phyloP scores from a whole-genome alignment of 2,329 filamentous ascomycete species.

The Pseudopithomyces maydicus region DNA sequence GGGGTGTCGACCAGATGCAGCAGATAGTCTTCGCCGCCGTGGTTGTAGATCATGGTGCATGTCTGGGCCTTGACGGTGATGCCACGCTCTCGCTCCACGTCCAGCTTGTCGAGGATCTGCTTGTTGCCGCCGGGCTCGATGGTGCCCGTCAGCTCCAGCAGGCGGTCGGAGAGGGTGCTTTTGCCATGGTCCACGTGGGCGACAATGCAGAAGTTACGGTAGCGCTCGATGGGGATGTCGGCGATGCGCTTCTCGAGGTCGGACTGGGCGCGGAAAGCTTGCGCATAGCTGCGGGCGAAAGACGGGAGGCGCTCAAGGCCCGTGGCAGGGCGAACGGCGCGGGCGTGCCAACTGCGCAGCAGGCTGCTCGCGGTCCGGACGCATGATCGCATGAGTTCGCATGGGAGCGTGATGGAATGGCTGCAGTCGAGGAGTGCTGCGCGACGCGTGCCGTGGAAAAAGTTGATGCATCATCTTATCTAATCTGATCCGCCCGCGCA shows the following conservation, averaged over 20 bases:
- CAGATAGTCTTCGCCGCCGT: constrained; percentile 85
- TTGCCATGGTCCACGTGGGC: constrained; percentile 99
- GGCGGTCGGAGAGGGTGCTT: constrained; percentile 88
- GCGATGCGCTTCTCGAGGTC: constrained; percentile 69
- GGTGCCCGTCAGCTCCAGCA: constrained; percentile 92
- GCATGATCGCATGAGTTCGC: constrained; percentile 57
- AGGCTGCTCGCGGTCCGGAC: constrained; percentile 50
- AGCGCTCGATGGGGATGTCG: constrained; percentile 77
- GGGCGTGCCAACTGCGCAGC: constrained; percentile 43
- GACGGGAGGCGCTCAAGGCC: constrained; percentile 36
- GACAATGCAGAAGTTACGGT: constrained; percentile 97
- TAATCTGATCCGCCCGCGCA: constrained; percentile 18
- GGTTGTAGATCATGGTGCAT: constrained; percentile 94
- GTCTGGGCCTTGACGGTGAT: constrained; percentile 99
- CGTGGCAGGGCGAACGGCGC: constrained; percentile 23
- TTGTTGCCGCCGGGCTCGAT: constrained; percentile 86
- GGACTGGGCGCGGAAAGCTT: constrained; percentile 47
- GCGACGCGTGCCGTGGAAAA: constrained; percentile 6
- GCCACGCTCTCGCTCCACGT: constrained; percentile 92
- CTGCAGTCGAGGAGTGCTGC: constrained; percentile 8
- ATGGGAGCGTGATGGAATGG: constrained; percentile 29
- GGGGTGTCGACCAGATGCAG: constrained; percentile 96
- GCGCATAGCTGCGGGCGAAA: constrained; percentile 38
- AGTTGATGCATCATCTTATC: constrained; percentile 23
- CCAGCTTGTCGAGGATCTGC: constrained; percentile 94